Percentiles rank a stretch among this genome's conserved stretches.
phyloP scores from a whole-genome alignment of 805 yeast genomes.

The Wickerhamomyces silvicola region DNA sequence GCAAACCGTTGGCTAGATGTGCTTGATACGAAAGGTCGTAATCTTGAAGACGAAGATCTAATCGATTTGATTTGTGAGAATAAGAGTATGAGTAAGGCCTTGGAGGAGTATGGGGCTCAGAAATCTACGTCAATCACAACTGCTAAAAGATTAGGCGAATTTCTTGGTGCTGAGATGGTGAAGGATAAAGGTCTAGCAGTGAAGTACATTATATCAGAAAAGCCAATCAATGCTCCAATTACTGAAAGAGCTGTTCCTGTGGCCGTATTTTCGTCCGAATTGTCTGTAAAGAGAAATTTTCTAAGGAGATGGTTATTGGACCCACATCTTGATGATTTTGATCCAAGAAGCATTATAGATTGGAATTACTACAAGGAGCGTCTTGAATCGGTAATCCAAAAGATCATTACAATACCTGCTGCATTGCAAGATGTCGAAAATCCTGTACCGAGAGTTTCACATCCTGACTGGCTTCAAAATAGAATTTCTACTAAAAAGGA shows the following conservation, averaged over 20 bases:
- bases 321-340: conserved; percentile 68
- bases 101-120: conserved; percentile 83
- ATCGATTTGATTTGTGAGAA: conserved; percentile 94
- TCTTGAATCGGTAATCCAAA: conserved; percentile 86
- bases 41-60: conserved; percentile 89
- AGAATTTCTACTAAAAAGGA: conserved; percentile 56
- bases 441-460: conserved; percentile 91
- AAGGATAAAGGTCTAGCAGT: conserved; percentile 95
- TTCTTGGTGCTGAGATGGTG: conserved; percentile 93
- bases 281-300: conserved; percentile 59
- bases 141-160: conserved; percentile 88
- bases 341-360: conserved; percentile 83
- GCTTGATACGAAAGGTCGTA: conserved; percentile 75
- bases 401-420: conserved; percentile 95
- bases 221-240: conserved; percentile 81
- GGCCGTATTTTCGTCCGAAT: conserved; percentile 85
- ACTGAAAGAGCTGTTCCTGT: conserved; percentile 97
- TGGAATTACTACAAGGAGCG: conserved; percentile 93
- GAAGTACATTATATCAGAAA: conserved; percentile 81
- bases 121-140: conserved; percentile 96
- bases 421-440: conserved; percentile 82
- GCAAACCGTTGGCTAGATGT: conserved; percentile 97
- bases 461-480: conserved; percentile 87
- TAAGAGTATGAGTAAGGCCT: conserved; percentile 87
- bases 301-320: conserved; percentile 85